phyloP scores from a whole-genome alignment of 257 asterid genomes.

The Scutellaria minor region DNA sequence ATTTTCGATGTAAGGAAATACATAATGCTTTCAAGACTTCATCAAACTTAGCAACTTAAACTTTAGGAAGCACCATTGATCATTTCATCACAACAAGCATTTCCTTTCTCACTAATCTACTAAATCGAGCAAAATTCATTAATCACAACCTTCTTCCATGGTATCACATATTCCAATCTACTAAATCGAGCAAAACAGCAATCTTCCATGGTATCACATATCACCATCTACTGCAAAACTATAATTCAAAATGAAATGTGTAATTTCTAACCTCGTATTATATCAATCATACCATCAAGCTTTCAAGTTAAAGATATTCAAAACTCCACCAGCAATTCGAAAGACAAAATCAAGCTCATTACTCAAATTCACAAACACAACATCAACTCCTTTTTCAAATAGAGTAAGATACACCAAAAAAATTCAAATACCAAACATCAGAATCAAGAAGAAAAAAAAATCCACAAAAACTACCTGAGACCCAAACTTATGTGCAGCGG shows the following conservation, averaged over 20 bases:
- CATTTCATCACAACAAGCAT: neutral
- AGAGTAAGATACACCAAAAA: neutral
- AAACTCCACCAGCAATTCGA: neutral
- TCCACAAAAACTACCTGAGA: constrained; percentile 65
- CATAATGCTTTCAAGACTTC: no score
- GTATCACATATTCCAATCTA: neutral
- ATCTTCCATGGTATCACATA: neutral
- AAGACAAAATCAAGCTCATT: neutral
- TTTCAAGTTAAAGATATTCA: neutral
- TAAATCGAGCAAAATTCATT: neutral
- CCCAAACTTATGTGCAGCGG: constrained; percentile 94
- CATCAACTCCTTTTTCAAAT: neutral
- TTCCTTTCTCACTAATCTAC: neutral
- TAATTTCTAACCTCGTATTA: neutral
- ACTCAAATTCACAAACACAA: neutral
- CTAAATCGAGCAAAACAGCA: constrained; percentile 1
- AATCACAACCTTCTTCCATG: neutral
- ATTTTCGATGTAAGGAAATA: neutral
- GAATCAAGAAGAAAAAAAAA: neutral
- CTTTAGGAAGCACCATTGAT: no score
- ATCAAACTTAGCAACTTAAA: no score
- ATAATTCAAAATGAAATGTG: neutral
- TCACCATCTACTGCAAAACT: neutral
- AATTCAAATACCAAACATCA: neutral
- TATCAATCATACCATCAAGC: neutral